Conservation (phyloP, 345 rosid genomes). For the Conringia planisiliqua region DNA sequence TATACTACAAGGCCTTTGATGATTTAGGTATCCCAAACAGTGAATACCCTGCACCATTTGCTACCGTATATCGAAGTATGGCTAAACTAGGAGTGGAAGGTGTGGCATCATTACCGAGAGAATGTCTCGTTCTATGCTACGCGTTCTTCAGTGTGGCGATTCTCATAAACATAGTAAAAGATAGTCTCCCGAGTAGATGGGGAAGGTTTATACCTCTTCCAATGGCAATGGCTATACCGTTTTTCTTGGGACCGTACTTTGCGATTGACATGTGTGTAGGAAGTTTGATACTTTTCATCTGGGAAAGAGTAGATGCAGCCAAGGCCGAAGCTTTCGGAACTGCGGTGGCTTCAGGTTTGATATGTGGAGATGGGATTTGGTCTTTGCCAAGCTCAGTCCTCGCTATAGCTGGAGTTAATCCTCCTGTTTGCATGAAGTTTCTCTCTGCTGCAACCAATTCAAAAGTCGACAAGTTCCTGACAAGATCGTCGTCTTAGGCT, state of each 20-base stretch:
- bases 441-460: conserved; percentile 46
- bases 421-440: conserved; percentile 90
- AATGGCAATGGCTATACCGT: conserved; percentile 92
- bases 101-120: conserved; percentile 62
- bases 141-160: conserved; percentile 59
- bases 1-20: conserved; percentile 66
- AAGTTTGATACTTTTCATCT: conserved; percentile 62
- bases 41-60: conserved; percentile 66
- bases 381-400: conserved; percentile 66
- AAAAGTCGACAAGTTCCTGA: conserved; percentile 47
- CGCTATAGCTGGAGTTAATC: conserved; percentile 51
- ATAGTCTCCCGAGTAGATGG: conserved; percentile 36
- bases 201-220: conserved; percentile 63
- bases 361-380: conserved; percentile 86
- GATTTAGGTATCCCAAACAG: conserved; percentile 51
- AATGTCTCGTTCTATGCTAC: conserved; percentile 63
- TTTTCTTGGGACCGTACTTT: conserved; percentile 72
- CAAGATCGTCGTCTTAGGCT: neutral
- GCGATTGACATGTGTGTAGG: conserved; percentile 87
- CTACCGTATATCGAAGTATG: conserved; percentile 53
- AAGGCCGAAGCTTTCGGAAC: conserved; percentile 68
- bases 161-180: conserved; percentile 49
- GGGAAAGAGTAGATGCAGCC: conserved; percentile 59
- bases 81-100: conserved; percentile 72
- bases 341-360: conserved; percentile 83